Conservation (phyloP, 139 green algal species). For the Chlorella sp. region DNA sequence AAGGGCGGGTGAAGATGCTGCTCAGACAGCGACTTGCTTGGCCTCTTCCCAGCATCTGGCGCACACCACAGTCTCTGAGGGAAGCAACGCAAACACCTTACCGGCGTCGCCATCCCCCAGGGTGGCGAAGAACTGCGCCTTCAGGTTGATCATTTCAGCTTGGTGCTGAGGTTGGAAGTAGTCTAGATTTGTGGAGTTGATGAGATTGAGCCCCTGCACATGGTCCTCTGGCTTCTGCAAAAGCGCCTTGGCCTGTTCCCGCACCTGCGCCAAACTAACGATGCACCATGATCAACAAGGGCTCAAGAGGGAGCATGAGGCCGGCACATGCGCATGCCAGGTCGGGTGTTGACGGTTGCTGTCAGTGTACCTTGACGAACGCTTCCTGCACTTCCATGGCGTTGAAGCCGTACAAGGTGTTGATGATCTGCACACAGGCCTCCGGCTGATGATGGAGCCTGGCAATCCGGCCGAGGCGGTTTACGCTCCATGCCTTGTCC, state of each 20-base stretch:
- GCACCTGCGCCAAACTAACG: conserved; percentile 13
- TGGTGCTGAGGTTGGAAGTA: conserved; percentile 92
- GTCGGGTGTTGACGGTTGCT: too few relatives aligned
- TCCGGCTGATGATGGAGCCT: conserved; percentile 75
- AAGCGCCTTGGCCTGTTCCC: conserved; percentile 67
- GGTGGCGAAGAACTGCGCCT: conserved; percentile 77
- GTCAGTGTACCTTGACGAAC: conserved; percentile 94
- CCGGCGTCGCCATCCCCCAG: conserved; percentile 39
- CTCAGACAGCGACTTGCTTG: neutral
- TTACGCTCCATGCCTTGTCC: conserved; percentile 97
- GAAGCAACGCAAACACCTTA: too few relatives aligned
- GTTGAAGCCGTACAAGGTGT: conserved; percentile 95
- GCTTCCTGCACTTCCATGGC: conserved; percentile 99
- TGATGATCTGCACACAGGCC: conserved; percentile 80
- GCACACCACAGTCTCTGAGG: too few relatives aligned
- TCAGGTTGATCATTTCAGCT: conserved; percentile 93
- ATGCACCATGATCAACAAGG: neutral
- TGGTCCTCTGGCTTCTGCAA: conserved; percentile 64
- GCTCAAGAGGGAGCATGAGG: too few relatives aligned
- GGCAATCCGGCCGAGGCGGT: conserved; percentile 88
- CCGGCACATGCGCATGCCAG: too few relatives aligned
- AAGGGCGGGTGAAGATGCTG: neutral
- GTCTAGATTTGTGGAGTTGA: conserved; percentile 96
- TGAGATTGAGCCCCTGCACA: conserved; percentile 86
- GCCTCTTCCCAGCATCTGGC: too few relatives aligned